Conservation (phyloP, 495 filamentous ascomycete species). For the Corynascus novoguineensis region DNA sequence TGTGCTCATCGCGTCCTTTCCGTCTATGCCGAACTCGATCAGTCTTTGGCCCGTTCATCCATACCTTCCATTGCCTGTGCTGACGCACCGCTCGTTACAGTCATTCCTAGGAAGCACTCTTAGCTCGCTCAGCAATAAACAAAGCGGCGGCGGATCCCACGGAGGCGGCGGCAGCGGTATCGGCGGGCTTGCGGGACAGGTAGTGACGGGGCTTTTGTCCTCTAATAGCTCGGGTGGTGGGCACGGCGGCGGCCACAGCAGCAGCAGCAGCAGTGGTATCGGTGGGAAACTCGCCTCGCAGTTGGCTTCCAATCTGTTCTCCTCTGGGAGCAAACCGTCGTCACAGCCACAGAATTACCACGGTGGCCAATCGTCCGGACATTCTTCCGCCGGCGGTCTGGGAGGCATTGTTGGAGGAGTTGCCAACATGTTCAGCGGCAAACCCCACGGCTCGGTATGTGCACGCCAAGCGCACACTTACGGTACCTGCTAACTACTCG, state of each 20-base stretch:
- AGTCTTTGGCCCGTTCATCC: background rate
- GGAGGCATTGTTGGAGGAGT: slow-evolving; percentile 43
- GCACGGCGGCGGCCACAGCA: slow-evolving; percentile 26
- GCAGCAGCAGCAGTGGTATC: slow-evolving; percentile 35
- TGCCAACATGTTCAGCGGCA: slow-evolving; percentile 38
- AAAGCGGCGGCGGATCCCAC: slow-evolving; percentile 21
- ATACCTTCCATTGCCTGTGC: background rate
- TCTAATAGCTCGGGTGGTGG: slow-evolving; percentile 27
- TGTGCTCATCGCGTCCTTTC: slow-evolving; percentile 16
- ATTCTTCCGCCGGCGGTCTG: slow-evolving; percentile 33
- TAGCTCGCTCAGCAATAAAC: slow-evolving; percentile 18
- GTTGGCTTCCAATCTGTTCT: slow-evolving; percentile 43
- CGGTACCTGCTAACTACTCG: background rate
- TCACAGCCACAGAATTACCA: slow-evolving; percentile 34
- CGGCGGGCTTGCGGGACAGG: slow-evolving; percentile 26
- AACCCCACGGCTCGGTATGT: slow-evolving; percentile 32
- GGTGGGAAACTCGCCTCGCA: slow-evolving; percentile 42
- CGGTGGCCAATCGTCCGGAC: slow-evolving; percentile 27
- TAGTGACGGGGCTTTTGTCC: slow-evolving; percentile 21
- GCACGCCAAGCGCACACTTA: background rate
- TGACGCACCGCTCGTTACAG: slow-evolving; percentile 5
- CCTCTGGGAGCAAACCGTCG: slow-evolving; percentile 34
- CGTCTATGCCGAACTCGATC: slow-evolving; percentile 1
- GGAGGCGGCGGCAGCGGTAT: slow-evolving; percentile 27
- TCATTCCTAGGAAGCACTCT: slow-evolving; percentile 27